Base-by-base conservation (phyloP, 257 asterid species). In the Fraxinus excelsior region DNA sequence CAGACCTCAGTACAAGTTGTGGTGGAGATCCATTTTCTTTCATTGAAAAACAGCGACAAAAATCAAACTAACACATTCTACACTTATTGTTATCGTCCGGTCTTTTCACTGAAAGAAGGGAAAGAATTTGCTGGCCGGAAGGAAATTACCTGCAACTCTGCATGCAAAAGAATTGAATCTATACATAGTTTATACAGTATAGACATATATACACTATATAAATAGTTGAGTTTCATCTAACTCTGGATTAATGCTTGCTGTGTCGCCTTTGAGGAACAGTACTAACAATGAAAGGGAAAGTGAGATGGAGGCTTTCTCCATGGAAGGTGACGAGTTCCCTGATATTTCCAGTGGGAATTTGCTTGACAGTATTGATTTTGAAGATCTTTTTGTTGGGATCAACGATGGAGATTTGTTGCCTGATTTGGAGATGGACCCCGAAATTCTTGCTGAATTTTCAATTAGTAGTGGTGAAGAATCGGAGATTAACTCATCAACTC, bases 361-460 rank as follows among this genome's bases (percentile, higher is more conserved):
- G 74, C 91, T 93, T 0, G 97, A 91, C 73, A 87, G 91, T 82
- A 90, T 94, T 78, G 96, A 92, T 80, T 94, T 92, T 58, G 98
- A 88, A 53, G 97, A 94, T 58, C 83, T 94, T 0, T 90, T 94
- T 70, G 86, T 84, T 7, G 95, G 92, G 18, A 88, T 93, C 78
- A 83, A 74, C 79, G 94, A 87, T 58, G 97, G 87, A 21, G 95
- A 85, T 64, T 73, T 81, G 67, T 67, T 90, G 70, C 94, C 94
- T 1, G 97, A 94, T 86, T 75, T 94, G 90, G 97, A 92, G 67
- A 92, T 92, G 96, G 97, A 94, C 83, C 79, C 89, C 0, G 93
- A 90, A 35, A 84, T 87, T 16, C 82, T 90, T 6, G 92, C 91
- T 23, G 97, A 91, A 2, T 87, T 87, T 70, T 91, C 97, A 1